These are phyloP conservation scores for Penicillium canariense DNA, from an alignment of 495 filamentous ascomycete species.

Conservation along the genomic window DNA sequence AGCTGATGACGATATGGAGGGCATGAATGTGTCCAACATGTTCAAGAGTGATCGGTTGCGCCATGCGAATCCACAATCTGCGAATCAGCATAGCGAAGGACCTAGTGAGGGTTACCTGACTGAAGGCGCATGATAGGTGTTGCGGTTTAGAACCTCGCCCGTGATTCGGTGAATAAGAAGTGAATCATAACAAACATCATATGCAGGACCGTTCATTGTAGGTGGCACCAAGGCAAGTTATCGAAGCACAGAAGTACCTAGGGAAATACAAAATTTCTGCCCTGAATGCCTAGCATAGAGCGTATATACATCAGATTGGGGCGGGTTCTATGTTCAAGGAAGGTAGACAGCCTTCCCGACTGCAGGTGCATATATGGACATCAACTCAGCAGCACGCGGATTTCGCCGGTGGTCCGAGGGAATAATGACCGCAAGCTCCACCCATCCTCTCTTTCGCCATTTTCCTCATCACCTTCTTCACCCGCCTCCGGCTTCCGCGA, in stretches of 20 bases:
- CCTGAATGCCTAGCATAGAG: no score
- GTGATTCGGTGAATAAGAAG: no score
- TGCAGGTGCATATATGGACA: neutral
- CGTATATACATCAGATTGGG: no score
- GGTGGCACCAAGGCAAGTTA: no score
- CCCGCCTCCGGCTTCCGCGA: conserved; percentile 16
- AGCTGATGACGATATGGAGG: conserved; percentile 14
- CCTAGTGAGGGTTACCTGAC: conserved; percentile 7
- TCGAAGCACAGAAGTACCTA: no score
- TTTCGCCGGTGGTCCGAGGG: conserved; percentile 81
- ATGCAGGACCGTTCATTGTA: no score
- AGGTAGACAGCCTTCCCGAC: neutral
- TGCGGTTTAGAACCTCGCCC: no score
- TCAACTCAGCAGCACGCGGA: conserved; percentile 70
- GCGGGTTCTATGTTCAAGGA: neutral
- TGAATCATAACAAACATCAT: no score
- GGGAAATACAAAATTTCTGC: no score
- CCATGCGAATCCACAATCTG: conserved; percentile 2
- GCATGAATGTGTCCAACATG: conserved; percentile 8
- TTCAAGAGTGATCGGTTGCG: conserved; percentile 4
- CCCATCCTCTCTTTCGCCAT: conserved; percentile 34
- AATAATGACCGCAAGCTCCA: conserved; percentile 65
- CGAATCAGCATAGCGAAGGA: conserved; percentile 8
- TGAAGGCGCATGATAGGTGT: no score
- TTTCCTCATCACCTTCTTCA: conserved; percentile 34